Percentiles rank a stretch among this genome's conserved stretches.
These are phyloP conservation scores for Diospyros lotus DNA, from an alignment of 148 eudicot genomes.

Conservation along the genomic window DNA sequence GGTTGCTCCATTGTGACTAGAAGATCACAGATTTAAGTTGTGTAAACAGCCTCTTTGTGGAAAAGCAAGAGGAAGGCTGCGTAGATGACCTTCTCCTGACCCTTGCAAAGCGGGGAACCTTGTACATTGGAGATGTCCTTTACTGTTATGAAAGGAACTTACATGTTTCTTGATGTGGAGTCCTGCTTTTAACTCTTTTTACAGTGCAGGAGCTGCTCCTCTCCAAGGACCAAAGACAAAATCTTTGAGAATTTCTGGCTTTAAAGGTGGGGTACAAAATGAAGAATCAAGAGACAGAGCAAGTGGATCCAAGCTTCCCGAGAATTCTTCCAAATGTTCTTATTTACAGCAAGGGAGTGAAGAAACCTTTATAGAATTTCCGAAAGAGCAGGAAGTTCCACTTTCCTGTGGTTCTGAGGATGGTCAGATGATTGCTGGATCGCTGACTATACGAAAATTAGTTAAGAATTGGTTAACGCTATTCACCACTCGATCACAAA, in stretches of 20 bases:
- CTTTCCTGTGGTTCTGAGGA: slow-evolving; percentile 38
- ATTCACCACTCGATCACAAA: slow-evolving; percentile 43
- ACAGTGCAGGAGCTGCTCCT: slow-evolving; percentile 43
- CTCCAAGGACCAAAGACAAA: slow-evolving; percentile 38
- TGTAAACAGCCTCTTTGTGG: no score
- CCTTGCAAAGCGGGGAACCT: no score
- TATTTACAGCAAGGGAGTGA: slow-evolving; percentile 46
- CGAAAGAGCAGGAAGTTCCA: slow-evolving; percentile 38
- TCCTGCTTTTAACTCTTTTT: slow-evolving; percentile 17
- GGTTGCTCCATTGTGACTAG: no score
- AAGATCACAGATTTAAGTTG: no score
- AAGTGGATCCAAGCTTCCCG: slow-evolving; percentile 38
- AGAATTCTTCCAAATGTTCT: slow-evolving; percentile 48
- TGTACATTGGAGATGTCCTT: no score
- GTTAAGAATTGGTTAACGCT: slow-evolving; percentile 69
- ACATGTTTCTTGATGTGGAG: neutral
- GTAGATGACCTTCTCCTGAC: no score
- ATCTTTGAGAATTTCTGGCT: slow-evolving; percentile 52
- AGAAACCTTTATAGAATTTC: slow-evolving; percentile 34
- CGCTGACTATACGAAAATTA: slow-evolving; percentile 52
- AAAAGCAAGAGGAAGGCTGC: no score
- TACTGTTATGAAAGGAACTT: neutral
- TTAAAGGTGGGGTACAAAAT: slow-evolving; percentile 54
- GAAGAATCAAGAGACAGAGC: slow-evolving; percentile 45
- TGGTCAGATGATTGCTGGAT: slow-evolving; percentile 33